Evolutionary conservation across 805 yeast species (phyloP), one percentile per base, ranked within the genome.

Genomic region (Candida mattraensis): DNA sequence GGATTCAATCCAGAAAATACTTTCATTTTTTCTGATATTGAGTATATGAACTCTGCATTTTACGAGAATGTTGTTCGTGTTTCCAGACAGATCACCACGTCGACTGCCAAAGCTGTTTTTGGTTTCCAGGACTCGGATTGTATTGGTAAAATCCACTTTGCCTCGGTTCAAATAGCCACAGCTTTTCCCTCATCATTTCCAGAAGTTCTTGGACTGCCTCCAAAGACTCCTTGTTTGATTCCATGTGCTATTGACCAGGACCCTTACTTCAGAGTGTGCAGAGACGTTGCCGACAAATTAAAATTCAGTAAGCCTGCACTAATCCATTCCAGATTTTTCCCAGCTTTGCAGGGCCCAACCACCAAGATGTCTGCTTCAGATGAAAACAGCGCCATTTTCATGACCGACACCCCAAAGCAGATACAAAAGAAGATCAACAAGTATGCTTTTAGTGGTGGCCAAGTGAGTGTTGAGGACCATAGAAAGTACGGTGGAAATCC

Each of bases 181-280:
- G 94, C 96, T 1, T 91, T 93, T 70, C 95, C 96, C 40, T 85
- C 91, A 31, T 86, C 97, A 10, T 93, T 87, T 76, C 99, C 98
- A 3, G 95, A 83, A 46, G 84, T 93, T 16, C 75, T 93, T 51
- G 96, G 87, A 5, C 66, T 82, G 53, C 87, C 94, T 29, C 70
- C 80, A 31, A 93, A 89, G 68, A 87, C 97, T 0, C 98, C 96
- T 44, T 87, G 96, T 64, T 71, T 93, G 62, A 93, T 93, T 62
- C 99, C 99, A 24, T 93, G 99, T 73, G 99, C 99, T 30, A 93
- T 93, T 60, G 99, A 93, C 61, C 99, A 91, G 70, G 99, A 93
- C 63, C 98, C 99, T 19, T 93, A 93, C 64, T 93, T 93, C 71
- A 77, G 99, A 65, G 94, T 93, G 15, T 87, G 96, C 64, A 77